Evolutionary conservation across 2,329 filamentous ascomycete species (phyloP), one percentile per base, ranked within the genome.

Genomic region (Colletotrichum abscissum): DNA sequence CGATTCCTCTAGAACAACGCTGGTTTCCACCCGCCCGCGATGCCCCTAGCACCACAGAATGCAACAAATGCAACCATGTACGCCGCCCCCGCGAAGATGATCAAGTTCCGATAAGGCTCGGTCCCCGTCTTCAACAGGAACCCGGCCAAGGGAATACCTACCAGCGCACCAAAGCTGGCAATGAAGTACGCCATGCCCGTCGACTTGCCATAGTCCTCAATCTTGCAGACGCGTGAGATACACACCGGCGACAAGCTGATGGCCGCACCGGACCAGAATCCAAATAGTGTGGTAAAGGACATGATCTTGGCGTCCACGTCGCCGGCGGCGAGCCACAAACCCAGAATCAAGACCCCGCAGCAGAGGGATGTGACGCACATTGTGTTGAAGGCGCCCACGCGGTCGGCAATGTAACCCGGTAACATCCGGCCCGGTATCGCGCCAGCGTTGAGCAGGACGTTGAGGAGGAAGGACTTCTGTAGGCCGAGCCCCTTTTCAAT

Each of bases 201-300:
- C 74, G 92, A 91, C 35, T 91, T 84, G 0, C 92, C 93, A 75
- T 94, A 93, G 59, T 93, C 85, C 74, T 92, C 88, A 1, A 91
- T 92, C 33, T 88, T 87, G 80, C 92, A 94, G 2, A 94, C 85
- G 80, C 93, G 91, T 0, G 91, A 91, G 1, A 95, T 87, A 75
- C 92, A 94, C 0, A 94, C 92, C 0, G 93, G 93, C 0, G 92
- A 92, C 57, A 95, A 79, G 6, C 88, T 90, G 76, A 95, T 93
- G 68, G 92, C 93, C 49, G 88, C 89, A 0, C 93, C 93, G n/a
- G 88, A 92, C 14, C 89, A 91, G 77, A 95, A 93, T 0, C 93
- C 93, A 79, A 94, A 94, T 1, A 93, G 78, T 1, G 92, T 80
- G 0, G 88, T 85, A 76, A 92, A 94, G 1, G 90, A 84, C 67